Evolutionary conservation across 495 filamentous ascomycete species (phyloP).

Genomic region (Podospora comata): DNA sequence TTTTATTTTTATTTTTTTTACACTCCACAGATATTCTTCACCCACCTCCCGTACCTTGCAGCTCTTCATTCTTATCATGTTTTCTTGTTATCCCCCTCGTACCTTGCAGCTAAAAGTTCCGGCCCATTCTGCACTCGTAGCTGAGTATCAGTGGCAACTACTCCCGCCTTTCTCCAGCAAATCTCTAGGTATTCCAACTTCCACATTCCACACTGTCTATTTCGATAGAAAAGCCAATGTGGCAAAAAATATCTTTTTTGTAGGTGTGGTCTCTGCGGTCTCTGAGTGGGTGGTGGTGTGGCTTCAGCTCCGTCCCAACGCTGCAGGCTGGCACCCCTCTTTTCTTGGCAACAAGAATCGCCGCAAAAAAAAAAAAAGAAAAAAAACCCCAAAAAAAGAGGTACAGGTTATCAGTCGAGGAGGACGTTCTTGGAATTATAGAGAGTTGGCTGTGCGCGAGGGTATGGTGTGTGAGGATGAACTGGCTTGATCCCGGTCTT

Average conservation of each 20-base stretch:
- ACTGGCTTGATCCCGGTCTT: background rate
- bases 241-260: background rate
- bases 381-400: background rate
- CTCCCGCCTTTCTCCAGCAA: too few species aligned
- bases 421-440: background rate
- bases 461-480: background rate
- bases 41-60: background rate
- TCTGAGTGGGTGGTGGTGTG: background rate
- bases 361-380: background rate
- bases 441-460: too few species aligned
- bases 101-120: too few species aligned
- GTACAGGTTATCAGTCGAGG: background rate
- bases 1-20: too few species aligned
- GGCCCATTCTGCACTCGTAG: too few species aligned
- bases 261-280: background rate
- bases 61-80: too few species aligned
- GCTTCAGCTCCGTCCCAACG: background rate
- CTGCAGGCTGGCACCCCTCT: background rate
- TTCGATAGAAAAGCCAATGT: background rate
- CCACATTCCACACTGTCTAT: too few species aligned
- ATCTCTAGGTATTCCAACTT: too few species aligned
- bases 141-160: too few species aligned
- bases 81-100: too few species aligned
- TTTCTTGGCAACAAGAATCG: background rate
- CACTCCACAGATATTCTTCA: background rate